Evolutionary conservation across 225 moss, liverwort and hornwort species (phyloP), one percentile per base, ranked within the genome.

Genomic region (Straminergon stramineum): DNA sequence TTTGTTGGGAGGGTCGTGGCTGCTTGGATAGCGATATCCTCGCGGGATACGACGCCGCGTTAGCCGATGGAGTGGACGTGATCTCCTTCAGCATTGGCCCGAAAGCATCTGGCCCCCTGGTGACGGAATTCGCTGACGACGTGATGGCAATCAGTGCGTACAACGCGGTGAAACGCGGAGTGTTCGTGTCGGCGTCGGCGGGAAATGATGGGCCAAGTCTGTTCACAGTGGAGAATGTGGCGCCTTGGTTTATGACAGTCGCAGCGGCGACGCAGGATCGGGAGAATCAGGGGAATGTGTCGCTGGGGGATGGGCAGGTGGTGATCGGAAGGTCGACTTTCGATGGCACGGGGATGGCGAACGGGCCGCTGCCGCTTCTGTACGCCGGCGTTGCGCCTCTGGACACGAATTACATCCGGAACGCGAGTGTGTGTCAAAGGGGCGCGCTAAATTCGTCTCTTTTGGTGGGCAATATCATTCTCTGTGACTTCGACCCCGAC

Each of bases 211-310:
- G 92, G 5, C 91, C 62, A 0, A 39, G 45, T 2, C 16, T n/a
- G 11, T 62, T 4, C 21, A 91, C 91, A 2, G 87, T 95, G 11
- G 31, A 12, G 28, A 95, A 96, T 52, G 61, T 89, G 14, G 92
- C 94, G 18, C 93, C 93, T 1, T 96, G 96, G 96, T 83, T 93
- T 17, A 80, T 90, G 48, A 94, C 94, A 13, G 91, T 96, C 5
- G 96, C 90, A 20, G 94, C 93, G 13, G 83, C 84, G 61, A 91
- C 91, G 17, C 86, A 88, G 21, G 89, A 95, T 55, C 48, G 92
- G 17, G 87, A 87, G 48, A 87, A 62, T 70, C 89, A 78, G 18
- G 81, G 79, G 10, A 84, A 89, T 12, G 96, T 95, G 35, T 19
- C 51, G 77, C 91, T 90, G 41, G 89, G 95, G 37, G 88, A 95